Percentiles rank a stretch among this genome's conserved stretches.
Conservation (phyloP, 306 rosid genomes). For the Quercus engelmannii region DNA sequence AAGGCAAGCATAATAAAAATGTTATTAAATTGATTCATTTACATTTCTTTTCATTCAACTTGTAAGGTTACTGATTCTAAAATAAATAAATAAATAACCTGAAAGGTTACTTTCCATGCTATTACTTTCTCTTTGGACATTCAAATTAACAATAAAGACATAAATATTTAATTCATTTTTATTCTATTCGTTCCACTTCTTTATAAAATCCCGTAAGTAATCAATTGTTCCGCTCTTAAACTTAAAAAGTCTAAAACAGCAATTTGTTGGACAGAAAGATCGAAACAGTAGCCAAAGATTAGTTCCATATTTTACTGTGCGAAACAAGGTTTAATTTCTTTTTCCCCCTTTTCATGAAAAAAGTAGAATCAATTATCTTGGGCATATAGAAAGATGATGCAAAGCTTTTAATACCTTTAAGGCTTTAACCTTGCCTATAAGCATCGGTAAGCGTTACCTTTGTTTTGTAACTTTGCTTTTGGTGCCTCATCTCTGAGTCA, state of each 20-base stretch:
- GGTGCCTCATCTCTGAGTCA: slow-evolving; percentile 41
- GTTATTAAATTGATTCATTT: too few relatives aligned
- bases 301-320: slow-evolving; percentile 27
- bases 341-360: slow-evolving; percentile 42
- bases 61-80: too few relatives aligned
- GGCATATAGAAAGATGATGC: slow-evolving; percentile 68
- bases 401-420: slow-evolving; percentile 60
- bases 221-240: neutral
- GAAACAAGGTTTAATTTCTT: slow-evolving; percentile 36
- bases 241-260: slow-evolving; percentile 6
- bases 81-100: too few relatives aligned
- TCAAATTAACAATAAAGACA: too few relatives aligned
- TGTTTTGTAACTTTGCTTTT: slow-evolving; percentile 51
- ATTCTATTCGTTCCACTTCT: too few relatives aligned
- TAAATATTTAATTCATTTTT: too few relatives aligned
- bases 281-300: slow-evolving; percentile 19
- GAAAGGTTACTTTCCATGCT: too few relatives aligned
- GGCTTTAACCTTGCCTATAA: slow-evolving; percentile 14
- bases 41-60: too few relatives aligned
- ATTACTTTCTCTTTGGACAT: too few relatives aligned
- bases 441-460: slow-evolving; percentile 65
- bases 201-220: neutral
- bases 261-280: slow-evolving; percentile 27
- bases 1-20: too few relatives aligned
- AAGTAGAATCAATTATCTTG: slow-evolving; percentile 62